Base-by-base conservation (phyloP, 1,284 basidiomycete species). In the Schizopora paradoxa region DNA sequence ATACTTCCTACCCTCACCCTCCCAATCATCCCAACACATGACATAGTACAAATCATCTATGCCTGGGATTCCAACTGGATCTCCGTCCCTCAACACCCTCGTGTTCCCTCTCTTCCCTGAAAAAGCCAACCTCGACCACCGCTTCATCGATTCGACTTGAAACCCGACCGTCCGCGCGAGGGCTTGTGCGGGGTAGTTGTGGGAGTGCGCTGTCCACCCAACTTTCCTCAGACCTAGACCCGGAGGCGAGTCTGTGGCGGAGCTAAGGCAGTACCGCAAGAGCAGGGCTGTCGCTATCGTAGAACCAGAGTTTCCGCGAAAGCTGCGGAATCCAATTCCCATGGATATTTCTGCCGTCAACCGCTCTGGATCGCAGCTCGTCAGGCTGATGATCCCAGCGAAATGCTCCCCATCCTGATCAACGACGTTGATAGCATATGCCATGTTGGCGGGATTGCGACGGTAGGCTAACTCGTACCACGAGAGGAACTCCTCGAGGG, bases 1-100 rank as follows among this genome's bases (percentile, higher is more conserved):
- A n/a, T 18, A 18, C 28, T 45, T 43, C 6, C 43, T 16, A 4
- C 28, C 38, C 14, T 43, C 43, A 11, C 29, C 48, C 19, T 77
- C 74, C 82, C 82, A 85, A 43, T 78, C 75, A 49, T 84, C 82
- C 74, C 77, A 82, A 45, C 76, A 82, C 2, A 77, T 21, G 3
- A 69, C 64, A 27, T 78, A 60, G 25, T 74, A 49, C 1, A 67
- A 66, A 1, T 70, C 72, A 56, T 82, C 67, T 43, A 74, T 65
- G 2, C 75, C 78, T 0, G 60, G 54, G 19, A 56, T 58, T 1
- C 56, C 58, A 18, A 35, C 42, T 27, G 68, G 69, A 51, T 76
- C 73, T 1, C 66, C 71, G 14, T 65, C 61, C 34, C 69, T 61
- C 31, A 59, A 41, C n/a, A n/a, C n/a, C n/a, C n/a, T n/a, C 44